Conservation (phyloP, 176 grass and related monocot genomes). For the Oryza punctata region DNA sequence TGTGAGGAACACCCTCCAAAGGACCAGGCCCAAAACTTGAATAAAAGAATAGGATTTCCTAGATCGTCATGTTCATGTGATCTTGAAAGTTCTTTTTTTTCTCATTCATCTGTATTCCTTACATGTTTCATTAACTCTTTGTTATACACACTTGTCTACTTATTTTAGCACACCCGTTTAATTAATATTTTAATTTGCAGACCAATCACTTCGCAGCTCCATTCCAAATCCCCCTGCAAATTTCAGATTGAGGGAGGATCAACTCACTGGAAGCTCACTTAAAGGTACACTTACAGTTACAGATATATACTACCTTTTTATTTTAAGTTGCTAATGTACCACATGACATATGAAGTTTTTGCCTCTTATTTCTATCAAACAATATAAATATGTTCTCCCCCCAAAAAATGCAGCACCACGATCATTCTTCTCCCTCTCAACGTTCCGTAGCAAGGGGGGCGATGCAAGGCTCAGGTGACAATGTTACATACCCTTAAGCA, state of each 20-base stretch:
- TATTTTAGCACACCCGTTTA: constrained; percentile 23
- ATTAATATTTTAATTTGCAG: constrained; percentile 61
- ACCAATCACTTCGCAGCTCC: constrained; percentile 74
- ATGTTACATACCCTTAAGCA: constrained; percentile 20
- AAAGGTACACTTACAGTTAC: constrained; percentile 59
- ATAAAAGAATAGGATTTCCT: background rate
- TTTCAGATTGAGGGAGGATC: constrained; percentile 91
- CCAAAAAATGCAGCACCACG: constrained; percentile 70
- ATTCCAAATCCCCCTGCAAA: constrained; percentile 81
- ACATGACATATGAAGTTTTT: constrained; percentile 8
- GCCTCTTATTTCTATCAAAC: background rate
- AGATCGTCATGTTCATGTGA: background rate
- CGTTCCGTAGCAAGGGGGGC: constrained; percentile 86
- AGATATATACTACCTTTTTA: constrained; percentile 23
- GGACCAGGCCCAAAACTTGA: constrained; percentile 15
- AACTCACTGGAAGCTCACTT: constrained; percentile 80
- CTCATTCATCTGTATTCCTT: background rate
- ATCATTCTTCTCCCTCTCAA: constrained; percentile 90
- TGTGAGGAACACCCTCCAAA: background rate
- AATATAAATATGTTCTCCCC: constrained; percentile 35
- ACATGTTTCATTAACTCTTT: constrained; percentile 21
- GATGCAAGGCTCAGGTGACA: constrained; percentile 88
- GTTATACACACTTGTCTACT: background rate
- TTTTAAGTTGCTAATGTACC: constrained; percentile 32
- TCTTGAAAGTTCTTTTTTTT: constrained; percentile 10